Base-by-base conservation (phyloP, 129 eudicot genomes). In the Chrysanthemum lavandulifolium region DNA sequence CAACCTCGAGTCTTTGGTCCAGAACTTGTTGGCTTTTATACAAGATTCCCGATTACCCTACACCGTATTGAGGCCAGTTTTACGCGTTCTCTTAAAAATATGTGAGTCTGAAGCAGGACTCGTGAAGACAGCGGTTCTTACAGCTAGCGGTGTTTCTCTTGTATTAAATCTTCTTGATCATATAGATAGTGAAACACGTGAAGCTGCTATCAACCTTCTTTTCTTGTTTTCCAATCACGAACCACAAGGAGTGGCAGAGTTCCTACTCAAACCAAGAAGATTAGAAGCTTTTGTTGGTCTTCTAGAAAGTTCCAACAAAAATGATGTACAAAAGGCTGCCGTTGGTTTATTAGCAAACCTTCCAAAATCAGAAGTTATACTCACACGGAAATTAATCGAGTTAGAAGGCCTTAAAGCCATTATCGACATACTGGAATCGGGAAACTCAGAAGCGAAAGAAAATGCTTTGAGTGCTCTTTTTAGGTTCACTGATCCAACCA, bases 291-390 rank as follows among this genome's bases (percentile, higher is more conserved):
- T 88, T 16, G 78, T 88, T 2, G 84, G 82, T 12, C 80, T 88
- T 59, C 82, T 88, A 2, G 88, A 88, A 65, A 83, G 80, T 59
- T 58, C 75, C 1, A 59, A 66, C 13, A 84, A 84, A 68, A 21
- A 80, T 55, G 84, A 88, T 13, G 86, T 83, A 69, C 95, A 88
- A 13, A 80, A 74, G 55, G 88, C 88, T 4, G 89, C 95, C 9
- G 95, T 86, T 54, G 95, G 95, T 78, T 71, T 88, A 49, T 48
- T 88, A 49, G 95, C 90, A 57, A 88, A 88, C 75, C 84, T 88
- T 60, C 94, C 94, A 14, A 88, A 88, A 73, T 85, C 94, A 8
- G 94, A 88, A 76, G 77, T 76, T 10, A 48, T 53, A 49, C 83
- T 85, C 62, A 85, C 88, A 4, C 59, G 76, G 49, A 88, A 76